These are phyloP conservation scores for Xylariales sp. DNA, from an alignment of 2,329 filamentous ascomycete genomes.

Conservation along the genomic window DNA sequence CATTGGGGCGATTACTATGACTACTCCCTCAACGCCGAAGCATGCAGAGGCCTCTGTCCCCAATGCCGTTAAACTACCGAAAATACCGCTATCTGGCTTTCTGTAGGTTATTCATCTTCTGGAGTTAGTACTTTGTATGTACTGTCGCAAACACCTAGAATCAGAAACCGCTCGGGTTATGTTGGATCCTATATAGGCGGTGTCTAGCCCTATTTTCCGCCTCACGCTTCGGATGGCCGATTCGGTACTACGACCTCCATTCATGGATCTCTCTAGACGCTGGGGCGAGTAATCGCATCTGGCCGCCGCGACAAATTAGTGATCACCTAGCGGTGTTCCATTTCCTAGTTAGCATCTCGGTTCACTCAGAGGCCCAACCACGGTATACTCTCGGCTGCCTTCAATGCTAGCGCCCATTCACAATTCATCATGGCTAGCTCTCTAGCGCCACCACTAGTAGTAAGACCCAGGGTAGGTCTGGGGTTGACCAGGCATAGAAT, in stretches of 20 bases:
- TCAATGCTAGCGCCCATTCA: not conserved
- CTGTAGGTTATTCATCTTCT: not conserved
- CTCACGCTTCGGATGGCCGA: not conserved
- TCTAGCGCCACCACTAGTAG: constrained; percentile 22
- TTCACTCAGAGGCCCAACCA: not conserved
- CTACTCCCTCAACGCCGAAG: constrained; percentile 32
- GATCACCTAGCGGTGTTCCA: not conserved
- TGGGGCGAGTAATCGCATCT: not conserved
- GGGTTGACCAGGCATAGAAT: constrained; percentile 25
- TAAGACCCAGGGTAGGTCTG: constrained; percentile 36
- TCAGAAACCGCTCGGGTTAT: not conserved
- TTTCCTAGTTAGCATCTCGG: not conserved
- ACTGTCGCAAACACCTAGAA: not conserved
- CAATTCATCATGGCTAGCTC: not conserved
- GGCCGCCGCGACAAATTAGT: not conserved
- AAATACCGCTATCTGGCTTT: constrained; percentile 12
- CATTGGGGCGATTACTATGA: constrained; percentile 12
- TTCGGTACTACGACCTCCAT: not conserved
- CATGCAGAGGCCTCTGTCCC: constrained; percentile 28
- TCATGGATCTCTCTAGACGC: not conserved
- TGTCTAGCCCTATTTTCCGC: not conserved
- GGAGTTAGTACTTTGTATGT: not conserved
- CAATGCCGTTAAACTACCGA: constrained; percentile 18
- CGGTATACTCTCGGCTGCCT: not conserved
- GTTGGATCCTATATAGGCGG: not conserved